Evolutionary conservation across 2,329 filamentous ascomycete species (phyloP).

Genomic region (Alternaria brassicae): DNA sequence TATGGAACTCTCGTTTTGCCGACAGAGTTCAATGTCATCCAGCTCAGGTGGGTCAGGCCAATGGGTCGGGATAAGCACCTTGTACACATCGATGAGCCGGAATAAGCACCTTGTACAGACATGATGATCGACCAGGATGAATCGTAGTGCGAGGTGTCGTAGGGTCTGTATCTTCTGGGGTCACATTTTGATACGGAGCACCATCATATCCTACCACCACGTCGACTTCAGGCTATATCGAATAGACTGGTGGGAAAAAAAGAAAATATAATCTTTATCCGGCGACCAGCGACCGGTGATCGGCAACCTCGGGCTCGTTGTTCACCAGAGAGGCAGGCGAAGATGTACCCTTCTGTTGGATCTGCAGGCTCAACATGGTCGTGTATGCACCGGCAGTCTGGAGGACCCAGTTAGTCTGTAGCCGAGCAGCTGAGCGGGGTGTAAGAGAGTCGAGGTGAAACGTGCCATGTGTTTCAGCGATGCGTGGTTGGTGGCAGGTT

Average conservation of each 20-base stretch:
- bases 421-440: conserved; percentile 12
- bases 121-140: neutral
- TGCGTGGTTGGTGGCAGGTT: conserved; percentile 22
- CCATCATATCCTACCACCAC: neutral
- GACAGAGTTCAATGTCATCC: too few species aligned
- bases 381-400: neutral
- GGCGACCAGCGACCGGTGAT: neutral
- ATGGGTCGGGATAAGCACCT: too few species aligned
- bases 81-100: too few species aligned
- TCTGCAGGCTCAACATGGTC: conserved; percentile 1
- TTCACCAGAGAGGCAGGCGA: conserved; percentile 17
- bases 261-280: neutral
- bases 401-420: conserved; percentile 8
- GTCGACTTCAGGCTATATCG: neutral
- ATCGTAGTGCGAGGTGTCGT: neutral
- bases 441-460: conserved; percentile 26
- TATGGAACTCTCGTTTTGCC: too few species aligned
- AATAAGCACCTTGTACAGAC: neutral
- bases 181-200: neutral
- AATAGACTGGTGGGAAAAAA: neutral
- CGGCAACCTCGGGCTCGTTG: neutral
- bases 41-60: too few species aligned
- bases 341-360: conserved; percentile 2
- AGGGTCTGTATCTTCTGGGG: neutral
- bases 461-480: conserved; percentile 21